Evolutionary conservation across 1,284 basidiomycete genomes (phyloP).

Genomic region (Trametes hirsuta): DNA sequence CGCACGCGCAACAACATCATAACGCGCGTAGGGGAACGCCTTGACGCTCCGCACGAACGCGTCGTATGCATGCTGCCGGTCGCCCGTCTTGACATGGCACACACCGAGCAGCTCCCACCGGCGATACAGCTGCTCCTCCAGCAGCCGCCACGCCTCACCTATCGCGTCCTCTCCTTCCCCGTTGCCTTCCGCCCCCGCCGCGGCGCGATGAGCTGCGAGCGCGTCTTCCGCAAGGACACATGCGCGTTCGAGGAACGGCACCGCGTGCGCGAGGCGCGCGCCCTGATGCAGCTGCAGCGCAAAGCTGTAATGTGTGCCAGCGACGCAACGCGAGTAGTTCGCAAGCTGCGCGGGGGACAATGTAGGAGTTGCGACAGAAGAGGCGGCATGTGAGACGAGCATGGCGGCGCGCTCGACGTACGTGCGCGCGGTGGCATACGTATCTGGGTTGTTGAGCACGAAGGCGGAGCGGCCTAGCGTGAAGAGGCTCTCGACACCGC

Average conservation of each 20-base stretch:
- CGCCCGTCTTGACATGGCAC: slow-evolving; percentile 73
- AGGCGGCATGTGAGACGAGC: slow-evolving; percentile 9
- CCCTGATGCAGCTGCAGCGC: slow-evolving; percentile 67
- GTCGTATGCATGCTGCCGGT: slow-evolving; percentile 68
- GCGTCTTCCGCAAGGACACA: slow-evolving; percentile 58
- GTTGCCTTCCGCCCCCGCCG: not conserved
- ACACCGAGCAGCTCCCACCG: slow-evolving; percentile 82
- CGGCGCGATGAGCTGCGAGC: slow-evolving; percentile 29
- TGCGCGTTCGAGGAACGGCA: slow-evolving; percentile 65
- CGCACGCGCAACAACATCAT: slow-evolving; percentile 39
- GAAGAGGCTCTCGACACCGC: slow-evolving; percentile 64
- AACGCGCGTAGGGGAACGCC: slow-evolving; percentile 53
- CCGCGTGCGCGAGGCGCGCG: slow-evolving; percentile 57
- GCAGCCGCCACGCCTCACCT: slow-evolving; percentile 56
- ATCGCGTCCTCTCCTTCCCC: slow-evolving; percentile 36
- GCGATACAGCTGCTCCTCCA: slow-evolving; percentile 65
- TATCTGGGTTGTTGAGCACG: slow-evolving; percentile 52
- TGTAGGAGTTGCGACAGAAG: no score
- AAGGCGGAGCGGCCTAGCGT: no score
- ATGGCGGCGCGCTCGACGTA: slow-evolving; percentile 48
- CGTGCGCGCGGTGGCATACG: slow-evolving; percentile 51
- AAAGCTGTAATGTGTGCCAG: slow-evolving; percentile 68
- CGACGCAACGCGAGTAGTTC: slow-evolving; percentile 66
- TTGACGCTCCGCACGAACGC: slow-evolving; percentile 57
- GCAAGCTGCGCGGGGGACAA: slow-evolving; percentile 29